These are phyloP conservation scores for Lunularia cruciata DNA, from an alignment of 225 moss, liverwort and hornwort genomes.

Conservation along the genomic window DNA sequence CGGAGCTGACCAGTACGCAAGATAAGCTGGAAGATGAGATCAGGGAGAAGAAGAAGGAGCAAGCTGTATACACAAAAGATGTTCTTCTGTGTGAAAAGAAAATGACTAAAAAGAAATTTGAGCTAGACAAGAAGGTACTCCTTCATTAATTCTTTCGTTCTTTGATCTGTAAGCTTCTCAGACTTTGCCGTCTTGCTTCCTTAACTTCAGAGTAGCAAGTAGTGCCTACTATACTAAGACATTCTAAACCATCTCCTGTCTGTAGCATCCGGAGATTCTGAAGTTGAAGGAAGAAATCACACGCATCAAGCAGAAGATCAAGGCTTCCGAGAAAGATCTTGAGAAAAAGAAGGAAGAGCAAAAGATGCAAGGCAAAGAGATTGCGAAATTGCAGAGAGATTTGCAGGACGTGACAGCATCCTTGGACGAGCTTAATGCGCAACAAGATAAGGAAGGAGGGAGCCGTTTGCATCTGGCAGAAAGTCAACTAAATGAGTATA, in stretches of 20 bases:
- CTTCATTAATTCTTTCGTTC: not conserved
- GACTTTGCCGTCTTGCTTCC: not conserved
- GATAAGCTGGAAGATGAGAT: slow-evolving; percentile 77
- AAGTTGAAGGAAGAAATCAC: slow-evolving; percentile 92
- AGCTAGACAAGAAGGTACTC: slow-evolving; percentile 92
- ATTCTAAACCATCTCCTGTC: not conserved
- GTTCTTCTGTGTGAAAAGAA: slow-evolving; percentile 74
- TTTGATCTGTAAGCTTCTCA: not conserved
- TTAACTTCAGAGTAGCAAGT: not conserved
- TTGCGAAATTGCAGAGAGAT: slow-evolving; percentile 73
- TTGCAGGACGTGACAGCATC: slow-evolving; percentile 75
- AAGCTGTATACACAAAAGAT: slow-evolving; percentile 72
- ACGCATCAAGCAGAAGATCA: slow-evolving; percentile 82
- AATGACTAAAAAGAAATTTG: slow-evolving; percentile 68
- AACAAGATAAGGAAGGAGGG: slow-evolving; percentile 80
- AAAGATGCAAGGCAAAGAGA: slow-evolving; percentile 82
- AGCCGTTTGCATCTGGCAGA: slow-evolving; percentile 83
- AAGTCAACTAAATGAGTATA: slow-evolving; percentile 81
- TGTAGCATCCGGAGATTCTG: slow-evolving; percentile 83
- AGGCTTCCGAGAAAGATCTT: slow-evolving; percentile 83
- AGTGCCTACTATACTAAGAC: not conserved
- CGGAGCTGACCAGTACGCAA: slow-evolving; percentile 70
- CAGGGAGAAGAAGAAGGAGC: slow-evolving; percentile 78
- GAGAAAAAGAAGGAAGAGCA: slow-evolving; percentile 94
- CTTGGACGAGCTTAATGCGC: slow-evolving; percentile 76